Evolutionary conservation across 495 filamentous ascomycete species (phyloP).

Genomic region (Tuber calosporum): DNA sequence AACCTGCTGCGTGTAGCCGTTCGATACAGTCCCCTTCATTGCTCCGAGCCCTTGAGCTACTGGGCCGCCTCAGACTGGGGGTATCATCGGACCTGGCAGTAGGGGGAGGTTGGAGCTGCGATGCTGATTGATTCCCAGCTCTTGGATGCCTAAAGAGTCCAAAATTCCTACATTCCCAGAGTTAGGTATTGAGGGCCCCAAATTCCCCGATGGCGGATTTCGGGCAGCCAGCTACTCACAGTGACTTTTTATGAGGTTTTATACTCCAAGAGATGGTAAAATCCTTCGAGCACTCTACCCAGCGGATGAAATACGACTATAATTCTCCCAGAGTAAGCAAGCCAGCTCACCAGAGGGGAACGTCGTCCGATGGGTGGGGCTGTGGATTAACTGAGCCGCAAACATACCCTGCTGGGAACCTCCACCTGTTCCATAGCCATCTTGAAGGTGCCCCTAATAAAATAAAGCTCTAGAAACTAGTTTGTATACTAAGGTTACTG

Average conservation of each 20-base stretch:
- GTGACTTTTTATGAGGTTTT: conserved; percentile 92
- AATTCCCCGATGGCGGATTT: neutral
- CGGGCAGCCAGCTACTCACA: conserved; percentile 47
- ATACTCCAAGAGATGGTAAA: conserved; percentile 97
- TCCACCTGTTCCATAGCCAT: conserved; percentile 92
- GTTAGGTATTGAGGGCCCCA: conserved; percentile 9
- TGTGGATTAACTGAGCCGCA: conserved; percentile 8
- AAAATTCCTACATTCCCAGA: conserved; percentile 60
- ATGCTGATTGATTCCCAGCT: conserved; percentile 52
- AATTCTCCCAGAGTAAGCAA: conserved; percentile 7
- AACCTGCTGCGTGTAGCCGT: conserved; percentile 73
- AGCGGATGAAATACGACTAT: conserved; percentile 94
- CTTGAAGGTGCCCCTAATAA: conserved; percentile 8
- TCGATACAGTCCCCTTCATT: conserved; percentile 53
- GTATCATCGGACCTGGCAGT: conserved; percentile 42
- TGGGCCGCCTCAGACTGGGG: conserved; percentile 42
- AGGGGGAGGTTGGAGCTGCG: conserved; percentile 48
- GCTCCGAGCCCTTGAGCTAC: conserved; percentile 36
- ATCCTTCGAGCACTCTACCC: conserved; percentile 80
- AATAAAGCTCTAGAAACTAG: neutral
- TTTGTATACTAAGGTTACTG: neutral
- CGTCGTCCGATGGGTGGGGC: conserved; percentile 10
- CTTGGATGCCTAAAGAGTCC: conserved; percentile 95
- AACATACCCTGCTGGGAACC: conserved; percentile 86
- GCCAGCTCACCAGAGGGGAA: neutral